phyloP scores from a whole-genome alignment of 176 grass and related monocot genomes.

The Carex myosuroides region DNA sequence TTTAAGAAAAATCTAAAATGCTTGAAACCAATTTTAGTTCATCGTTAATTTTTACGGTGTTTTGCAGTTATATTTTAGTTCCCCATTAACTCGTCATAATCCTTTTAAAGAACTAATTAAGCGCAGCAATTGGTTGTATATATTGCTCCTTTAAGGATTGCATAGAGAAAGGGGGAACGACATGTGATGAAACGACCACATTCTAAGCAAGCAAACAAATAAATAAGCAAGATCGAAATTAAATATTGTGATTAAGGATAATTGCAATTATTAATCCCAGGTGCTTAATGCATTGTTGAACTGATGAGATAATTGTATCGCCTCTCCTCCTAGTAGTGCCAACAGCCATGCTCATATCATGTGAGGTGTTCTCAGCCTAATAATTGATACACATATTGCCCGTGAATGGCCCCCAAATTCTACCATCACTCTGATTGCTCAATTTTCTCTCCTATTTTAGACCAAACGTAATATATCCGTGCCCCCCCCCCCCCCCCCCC shows the following conservation, averaged over 20 bases:
- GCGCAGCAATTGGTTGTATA: background rate
- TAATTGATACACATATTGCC: conserved; percentile 6
- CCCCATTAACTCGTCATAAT: too few relatives aligned
- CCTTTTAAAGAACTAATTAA: too few relatives aligned
- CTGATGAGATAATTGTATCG: background rate
- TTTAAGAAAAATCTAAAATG: too few relatives aligned
- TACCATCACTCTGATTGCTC: background rate
- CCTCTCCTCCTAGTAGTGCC: background rate
- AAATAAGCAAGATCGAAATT: background rate
- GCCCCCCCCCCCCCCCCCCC: background rate
- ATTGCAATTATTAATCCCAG: background rate
- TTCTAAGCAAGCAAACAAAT: background rate
- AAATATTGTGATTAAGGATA: background rate
- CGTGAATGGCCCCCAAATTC: conserved; percentile 1
- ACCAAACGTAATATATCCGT: background rate
- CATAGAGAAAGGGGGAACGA: background rate
- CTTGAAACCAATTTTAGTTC: too few relatives aligned
- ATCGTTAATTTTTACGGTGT: background rate
- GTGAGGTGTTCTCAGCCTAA: conserved; percentile 7
- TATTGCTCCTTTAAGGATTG: background rate
- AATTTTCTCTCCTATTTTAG: background rate
- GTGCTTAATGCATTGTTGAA: background rate
- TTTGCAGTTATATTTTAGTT: background rate
- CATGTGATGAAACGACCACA: background rate
- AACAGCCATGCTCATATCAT: background rate